phyloP scores from a whole-genome alignment of 2,329 filamentous ascomycete genomes.

The Fusarium caatingaense region DNA sequence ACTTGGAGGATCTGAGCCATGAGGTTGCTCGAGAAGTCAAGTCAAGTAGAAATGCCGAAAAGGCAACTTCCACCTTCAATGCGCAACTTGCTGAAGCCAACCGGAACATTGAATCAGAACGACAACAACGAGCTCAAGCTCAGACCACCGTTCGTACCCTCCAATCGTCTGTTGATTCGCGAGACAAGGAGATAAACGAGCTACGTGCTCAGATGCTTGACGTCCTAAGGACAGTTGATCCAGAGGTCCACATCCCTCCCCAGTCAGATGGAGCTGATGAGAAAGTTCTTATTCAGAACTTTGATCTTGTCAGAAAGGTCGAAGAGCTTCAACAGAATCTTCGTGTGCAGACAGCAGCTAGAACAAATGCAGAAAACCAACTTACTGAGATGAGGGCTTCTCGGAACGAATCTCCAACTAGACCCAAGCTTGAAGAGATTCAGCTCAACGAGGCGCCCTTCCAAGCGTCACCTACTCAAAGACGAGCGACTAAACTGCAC shows the following conservation, averaged over 20 bases:
- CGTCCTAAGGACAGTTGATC: conserved; percentile 88
- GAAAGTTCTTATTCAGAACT: conserved; percentile 77
- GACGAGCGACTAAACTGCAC: conserved; percentile 67
- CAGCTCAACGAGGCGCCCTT: conserved; percentile 82
- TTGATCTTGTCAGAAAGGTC: conserved; percentile 86
- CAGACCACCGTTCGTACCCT: conserved; percentile 86
- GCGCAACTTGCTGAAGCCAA: conserved; percentile 90
- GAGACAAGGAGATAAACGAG: conserved; percentile 83
- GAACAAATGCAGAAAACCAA: conserved; percentile 84
- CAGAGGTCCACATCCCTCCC: conserved; percentile 73
- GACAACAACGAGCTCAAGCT: conserved; percentile 84
- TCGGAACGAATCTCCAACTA: conserved; percentile 76
- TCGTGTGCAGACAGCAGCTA: conserved; percentile 83
- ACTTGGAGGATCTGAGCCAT: conserved; percentile 90
- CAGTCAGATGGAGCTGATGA: conserved; percentile 69
- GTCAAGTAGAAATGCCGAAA: conserved; percentile 88
- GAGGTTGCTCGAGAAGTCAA: conserved; percentile 92
- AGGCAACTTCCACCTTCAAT: conserved; percentile 81
- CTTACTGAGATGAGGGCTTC: conserved; percentile 80
- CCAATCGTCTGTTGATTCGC: conserved; percentile 80
- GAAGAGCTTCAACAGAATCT: conserved; percentile 91
- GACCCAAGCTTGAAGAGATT: conserved; percentile 87
- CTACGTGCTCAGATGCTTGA: conserved; percentile 82
- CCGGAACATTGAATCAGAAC: conserved; percentile 88
- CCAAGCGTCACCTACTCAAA: conserved; percentile 79